phyloP scores from a whole-genome alignment of 2,329 filamentous ascomycete genomes.

The Emmonsia crescens region DNA sequence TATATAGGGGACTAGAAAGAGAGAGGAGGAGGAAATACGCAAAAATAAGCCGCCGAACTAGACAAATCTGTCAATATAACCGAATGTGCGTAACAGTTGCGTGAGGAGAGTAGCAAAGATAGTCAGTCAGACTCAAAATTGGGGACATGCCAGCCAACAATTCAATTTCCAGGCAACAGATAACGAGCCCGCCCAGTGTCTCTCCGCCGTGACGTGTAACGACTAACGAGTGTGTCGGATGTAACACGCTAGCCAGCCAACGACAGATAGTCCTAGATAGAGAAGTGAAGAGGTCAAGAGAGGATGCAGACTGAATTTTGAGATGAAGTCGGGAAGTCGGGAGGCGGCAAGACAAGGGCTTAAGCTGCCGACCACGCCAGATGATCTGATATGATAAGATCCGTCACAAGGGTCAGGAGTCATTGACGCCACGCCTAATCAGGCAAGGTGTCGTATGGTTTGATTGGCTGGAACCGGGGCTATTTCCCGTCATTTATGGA shows the following conservation, averaged over 20 bases:
- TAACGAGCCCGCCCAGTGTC: not conserved
- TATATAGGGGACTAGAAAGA: not conserved
- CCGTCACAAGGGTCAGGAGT: not conserved
- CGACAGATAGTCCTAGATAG: not conserved
- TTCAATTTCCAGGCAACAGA: not conserved
- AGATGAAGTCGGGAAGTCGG: not conserved
- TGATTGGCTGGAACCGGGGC: not conserved
- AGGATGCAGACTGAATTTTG: not conserved
- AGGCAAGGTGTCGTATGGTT: not conserved
- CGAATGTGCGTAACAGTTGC: not conserved
- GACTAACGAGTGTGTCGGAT: too few relatives aligned
- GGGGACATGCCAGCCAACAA: not conserved
- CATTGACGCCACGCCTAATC: not conserved
- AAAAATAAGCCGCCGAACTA: not conserved
- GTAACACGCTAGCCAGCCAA: not conserved
- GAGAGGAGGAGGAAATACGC: not conserved
- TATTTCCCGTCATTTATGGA: not conserved
- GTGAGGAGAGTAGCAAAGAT: not conserved
- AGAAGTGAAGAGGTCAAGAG: not conserved
- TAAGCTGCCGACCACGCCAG: not conserved
- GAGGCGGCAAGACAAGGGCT: not conserved
- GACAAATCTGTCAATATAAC: not conserved
- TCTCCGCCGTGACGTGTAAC: not conserved
- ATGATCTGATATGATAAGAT: conserved; percentile 17
- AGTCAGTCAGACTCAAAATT: not conserved